Evolutionary conservation across 306 rosid species (phyloP), one percentile per base, ranked within the genome.

Genomic region (Cicer pinnatifidum): DNA sequence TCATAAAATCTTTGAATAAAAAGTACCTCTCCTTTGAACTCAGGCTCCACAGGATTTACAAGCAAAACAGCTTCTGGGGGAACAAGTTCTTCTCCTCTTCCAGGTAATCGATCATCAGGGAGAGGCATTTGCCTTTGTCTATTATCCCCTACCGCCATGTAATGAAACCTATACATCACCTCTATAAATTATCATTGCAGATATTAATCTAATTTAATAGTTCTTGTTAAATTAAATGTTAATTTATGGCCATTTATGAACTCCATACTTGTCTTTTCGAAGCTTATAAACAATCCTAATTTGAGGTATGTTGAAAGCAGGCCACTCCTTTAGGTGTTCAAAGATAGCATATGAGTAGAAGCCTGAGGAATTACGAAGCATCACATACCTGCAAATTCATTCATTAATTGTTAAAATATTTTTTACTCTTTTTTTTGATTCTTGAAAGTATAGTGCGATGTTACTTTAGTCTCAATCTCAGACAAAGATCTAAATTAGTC

Each of bases 101-200:
- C 68, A 0, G 82, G 69, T 38, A n/a, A 58, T 13, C 97, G 72
- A 8, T 91, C 97, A 0, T 89, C 92, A 0, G 91, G 95, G n/a
- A 87, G 87, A 3, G 97, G 97, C 97, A 89, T 91, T 39, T 69
- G 75, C 72, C 97, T 91, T 71, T 89, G 88, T 73, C 95, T 87
- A 11, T 84, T 35, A 76, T 89, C 86, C 4, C 86, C 82, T 9
- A 89, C 51, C 0, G 82, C 95, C 97, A 91, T 91, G 71, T 89
- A 89, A 52, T 79, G 86, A 72, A 89, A 89, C 88, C 97, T 91
- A 59, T 37, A 50, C 12, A 9, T 3, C 7, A 20, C 43, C 16
- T 67, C 58, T 38, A 0, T 59, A 63, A n/a, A 17, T 63, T 0
- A 33, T 13, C 23, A 28, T 28, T 28, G 35, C 33, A 28, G 35